Base-by-base conservation (phyloP, 169 alveolate species). In the Plasmodium inui region DNA sequence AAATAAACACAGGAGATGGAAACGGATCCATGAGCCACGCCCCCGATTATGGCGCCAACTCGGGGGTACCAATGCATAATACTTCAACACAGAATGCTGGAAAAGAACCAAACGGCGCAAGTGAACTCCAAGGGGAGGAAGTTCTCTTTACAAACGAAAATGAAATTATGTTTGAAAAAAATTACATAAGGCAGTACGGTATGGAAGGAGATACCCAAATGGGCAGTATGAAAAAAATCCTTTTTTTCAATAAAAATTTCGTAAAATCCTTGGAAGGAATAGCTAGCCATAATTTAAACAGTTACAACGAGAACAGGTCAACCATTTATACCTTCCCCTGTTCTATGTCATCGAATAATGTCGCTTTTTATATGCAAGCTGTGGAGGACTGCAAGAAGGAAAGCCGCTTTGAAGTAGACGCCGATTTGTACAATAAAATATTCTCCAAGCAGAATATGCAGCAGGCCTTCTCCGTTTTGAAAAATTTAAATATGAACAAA, bases 341-440 rank as follows among this genome's bases (percentile, higher is more conserved):
- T 28, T 46, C 82, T 14, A 37, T 37, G 82, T 26, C 89, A 12
- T 50, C 82, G 53, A 88, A 88, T 41, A 88, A 88, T 79, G 76
- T 79, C 34, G 7, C 37, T 26, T 88, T 88, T 53, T 88, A 88
- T 57, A 41, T 88, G 55, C 81, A 89, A 79, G 94, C 90, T 39
- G 50, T 89, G 37, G 94, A 89, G 50, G 94, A 89, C 30, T 89
- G 94, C 53, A 89, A 80, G 82, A 79, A 79, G 7, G 94, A 80
- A 9, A 88, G 82, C 41, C 39, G 94, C n/a, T 89, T 89, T 79
- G 94, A 89, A 53, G 89, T 79, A 22, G 71, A 79, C 37, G 41
- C 19, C 28, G 83, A 78, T n/a, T 37, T 89, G 71, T 89, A 79
- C 82, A 41, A 89, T 89, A 89, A 89, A 89, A 57, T 89, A 6